Percentiles rank a stretch among this genome's conserved stretches.
Conservation (phyloP, 495 filamentous ascomycete genomes). For the Letharia columbiana region DNA sequence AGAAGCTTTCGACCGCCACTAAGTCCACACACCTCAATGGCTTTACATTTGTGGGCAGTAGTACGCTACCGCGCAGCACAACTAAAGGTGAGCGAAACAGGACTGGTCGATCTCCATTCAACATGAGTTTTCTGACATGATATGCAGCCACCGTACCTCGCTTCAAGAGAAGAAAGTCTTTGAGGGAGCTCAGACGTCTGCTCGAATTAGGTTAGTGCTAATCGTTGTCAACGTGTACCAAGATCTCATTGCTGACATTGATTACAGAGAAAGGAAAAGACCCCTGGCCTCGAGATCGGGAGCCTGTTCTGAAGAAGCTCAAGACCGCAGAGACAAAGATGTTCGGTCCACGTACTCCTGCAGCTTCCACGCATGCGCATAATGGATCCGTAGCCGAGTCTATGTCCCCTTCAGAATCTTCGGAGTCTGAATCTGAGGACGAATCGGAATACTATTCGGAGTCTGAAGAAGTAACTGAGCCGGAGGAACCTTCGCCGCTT, state of each 20-base stretch:
- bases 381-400: constrained; percentile 14
- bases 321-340: constrained; percentile 19
- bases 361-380: constrained; percentile 10
- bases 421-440: constrained; percentile 38
- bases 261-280: constrained; percentile 26
- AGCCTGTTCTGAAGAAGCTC: constrained; percentile 27
- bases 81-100: constrained; percentile 24
- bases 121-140: constrained; percentile 6
- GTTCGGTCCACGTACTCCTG: constrained; percentile 17
- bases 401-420: constrained; percentile 23
- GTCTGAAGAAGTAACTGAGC: constrained; percentile 37
- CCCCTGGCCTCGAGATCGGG: constrained; percentile 22
- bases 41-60: constrained; percentile 34
- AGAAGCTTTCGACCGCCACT: constrained; percentile 32
- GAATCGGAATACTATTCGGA: constrained; percentile 44
- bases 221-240: neutral
- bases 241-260: constrained; percentile 8
- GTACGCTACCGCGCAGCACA: constrained; percentile 21
- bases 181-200: constrained; percentile 35
- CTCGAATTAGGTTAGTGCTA: constrained; percentile 20
- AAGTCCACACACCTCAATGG: constrained; percentile 34
- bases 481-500: constrained; percentile 45
- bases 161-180: constrained; percentile 36
- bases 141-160: constrained; percentile 29
- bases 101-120: neutral